Evolutionary conservation across 2,329 filamentous ascomycete species (phyloP).

Genomic region (Aureobasidium sp.): DNA sequence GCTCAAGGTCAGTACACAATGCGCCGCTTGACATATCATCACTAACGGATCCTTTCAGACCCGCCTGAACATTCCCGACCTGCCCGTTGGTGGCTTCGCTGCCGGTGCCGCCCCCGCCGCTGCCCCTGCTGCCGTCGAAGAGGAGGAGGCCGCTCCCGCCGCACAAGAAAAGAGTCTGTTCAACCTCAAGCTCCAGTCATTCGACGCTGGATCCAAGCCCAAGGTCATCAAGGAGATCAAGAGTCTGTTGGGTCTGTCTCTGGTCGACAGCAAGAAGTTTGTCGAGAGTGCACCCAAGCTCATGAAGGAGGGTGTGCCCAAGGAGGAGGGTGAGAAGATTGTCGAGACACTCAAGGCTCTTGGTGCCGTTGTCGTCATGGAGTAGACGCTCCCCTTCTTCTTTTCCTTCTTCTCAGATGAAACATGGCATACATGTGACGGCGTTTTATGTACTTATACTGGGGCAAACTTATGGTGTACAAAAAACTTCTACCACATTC

Average conservation of each 20-base stretch:
- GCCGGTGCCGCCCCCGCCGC: constrained; percentile 56
- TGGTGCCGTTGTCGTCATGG: constrained; percentile 83
- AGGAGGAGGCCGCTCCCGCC: constrained; percentile 81
- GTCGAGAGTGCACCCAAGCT: constrained; percentile 96
- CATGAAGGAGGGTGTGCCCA: constrained; percentile 98
- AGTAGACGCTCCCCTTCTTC: constrained; percentile 47
- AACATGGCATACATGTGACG: constrained; percentile 12
- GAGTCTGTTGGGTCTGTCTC: constrained; percentile 82
- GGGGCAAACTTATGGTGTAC: constrained; percentile 16
- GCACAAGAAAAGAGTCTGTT: constrained; percentile 94
- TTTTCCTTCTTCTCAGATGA: neutral
- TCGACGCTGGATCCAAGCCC: constrained; percentile 83
- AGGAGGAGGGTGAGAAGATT: constrained; percentile 99
- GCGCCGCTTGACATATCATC: constrained; percentile 12
- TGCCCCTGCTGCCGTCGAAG: constrained; percentile 60
- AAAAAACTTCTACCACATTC: constrained; percentile 12
- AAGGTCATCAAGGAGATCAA: constrained; percentile 99
- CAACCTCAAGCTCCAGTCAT: constrained; percentile 86
- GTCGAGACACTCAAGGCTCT: constrained; percentile 88
- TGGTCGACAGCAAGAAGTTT: constrained; percentile 99
- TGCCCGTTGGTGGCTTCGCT: constrained; percentile 88
- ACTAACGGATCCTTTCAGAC: constrained; percentile 49
- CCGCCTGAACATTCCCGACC: constrained; percentile 94
- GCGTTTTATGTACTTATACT: constrained; percentile 18
- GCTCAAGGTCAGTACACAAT: constrained; percentile 65